Evolutionary conservation across 1,284 basidiomycete species (phyloP), one percentile per base, ranked within the genome.

Genomic region (Prillingera fragicola): DNA sequence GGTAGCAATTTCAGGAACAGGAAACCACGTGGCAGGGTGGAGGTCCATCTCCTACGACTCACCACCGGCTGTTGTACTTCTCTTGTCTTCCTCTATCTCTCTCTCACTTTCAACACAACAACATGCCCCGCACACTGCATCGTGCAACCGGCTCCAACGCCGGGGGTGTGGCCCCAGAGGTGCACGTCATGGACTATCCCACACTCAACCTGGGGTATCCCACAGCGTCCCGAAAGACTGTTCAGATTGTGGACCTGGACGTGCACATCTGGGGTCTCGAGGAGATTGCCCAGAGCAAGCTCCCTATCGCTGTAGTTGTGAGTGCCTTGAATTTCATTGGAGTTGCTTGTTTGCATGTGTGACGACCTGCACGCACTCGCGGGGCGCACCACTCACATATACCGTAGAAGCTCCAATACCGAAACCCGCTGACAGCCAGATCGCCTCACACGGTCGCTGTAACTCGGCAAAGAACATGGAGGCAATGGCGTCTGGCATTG

Each of bases 181-280:
- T 48, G 3, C 52, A 54, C 34, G 40, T 40, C n/a, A 54, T 54
- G 48, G 55, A 67, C 49, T 65, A 65, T 37, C 55, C 62, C 6
- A 41, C 59, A 5, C 49, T 67, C 10, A 48, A 50, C 15, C 44
- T 63, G 13, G 60, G 59, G 2, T 42, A 57, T 38, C 43, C 43
- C 17, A 26, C 37, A 2, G 41, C 36, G 6, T 48, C 45, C 8
- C 26, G 37, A 22, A 19, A 14, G 3, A 52, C 54, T 5, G 18
- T 60, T 1, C 25, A 41, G 4, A 55, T 62, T 18, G 65, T 63
- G 23, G 67, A 65, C 9, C 52, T 70, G 18, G 55, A 62, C 13
- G 42, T 65, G 18, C 54, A 58, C 17, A 53, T 70, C n/a, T 68
- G 58, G 44, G 67, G 67, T 1, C 46, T 70, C 32, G 57, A 66